Conservation (phyloP, 768 basidiomycete species). For the Tylopilus subfusipes region DNA sequence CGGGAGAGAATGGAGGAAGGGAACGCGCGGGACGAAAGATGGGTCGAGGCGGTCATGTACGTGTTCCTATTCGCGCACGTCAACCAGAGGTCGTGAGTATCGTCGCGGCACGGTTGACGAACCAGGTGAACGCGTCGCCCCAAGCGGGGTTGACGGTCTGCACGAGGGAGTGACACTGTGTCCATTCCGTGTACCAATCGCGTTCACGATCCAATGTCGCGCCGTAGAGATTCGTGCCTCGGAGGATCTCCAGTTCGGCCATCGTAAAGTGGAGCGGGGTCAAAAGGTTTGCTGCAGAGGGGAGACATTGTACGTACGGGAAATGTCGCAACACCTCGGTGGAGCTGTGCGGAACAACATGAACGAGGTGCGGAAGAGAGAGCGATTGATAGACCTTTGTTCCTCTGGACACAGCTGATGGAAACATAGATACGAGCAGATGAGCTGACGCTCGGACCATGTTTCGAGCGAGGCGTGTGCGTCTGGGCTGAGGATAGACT, state of each 20-base stretch:
- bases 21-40: constrained; percentile 86
- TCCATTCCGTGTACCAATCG: constrained; percentile 65
- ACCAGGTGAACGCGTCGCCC: constrained; percentile 67
- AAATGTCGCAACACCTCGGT: constrained; percentile 35
- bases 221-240: constrained; percentile 77
- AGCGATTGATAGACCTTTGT: constrained; percentile 30
- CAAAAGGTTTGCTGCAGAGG: constrained; percentile 48
- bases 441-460: constrained; percentile 65
- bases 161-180: constrained; percentile 45
- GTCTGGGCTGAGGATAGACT: constrained; percentile 33
- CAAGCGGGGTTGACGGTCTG: constrained; percentile 35
- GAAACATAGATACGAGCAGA: constrained; percentile 61
- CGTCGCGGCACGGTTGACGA: constrained; percentile 21
- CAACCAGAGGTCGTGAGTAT: constrained; percentile 20
- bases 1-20: constrained; percentile 76
- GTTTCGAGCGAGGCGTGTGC: constrained; percentile 20
- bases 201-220: constrained; percentile 66
- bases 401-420: constrained; percentile 50
- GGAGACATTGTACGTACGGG: constrained; percentile 69
- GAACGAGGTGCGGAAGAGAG: not conserved
- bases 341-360: constrained; percentile 8
- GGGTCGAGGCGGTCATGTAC: constrained; percentile 70
- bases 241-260: constrained; percentile 60
- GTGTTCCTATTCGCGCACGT: constrained; percentile 49
- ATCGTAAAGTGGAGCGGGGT: constrained; percentile 74